Evolutionary conservation across 106 monocot genomes (phyloP).

Genomic region (Dendrobium chrysotoxum): DNA sequence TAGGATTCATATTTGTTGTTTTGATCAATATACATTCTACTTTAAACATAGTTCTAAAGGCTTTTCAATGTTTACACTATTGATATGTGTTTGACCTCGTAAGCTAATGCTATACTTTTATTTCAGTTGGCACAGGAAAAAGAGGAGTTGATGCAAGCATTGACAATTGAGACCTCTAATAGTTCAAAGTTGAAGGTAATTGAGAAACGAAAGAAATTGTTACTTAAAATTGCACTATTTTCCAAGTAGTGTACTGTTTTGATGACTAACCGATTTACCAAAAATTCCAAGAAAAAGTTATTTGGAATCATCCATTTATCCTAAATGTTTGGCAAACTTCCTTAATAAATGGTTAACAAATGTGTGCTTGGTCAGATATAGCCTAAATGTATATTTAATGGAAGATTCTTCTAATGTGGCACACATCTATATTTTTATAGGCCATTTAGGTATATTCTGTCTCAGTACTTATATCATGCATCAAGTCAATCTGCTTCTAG

Average conservation of each 20-base stretch:
- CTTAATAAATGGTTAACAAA: background rate
- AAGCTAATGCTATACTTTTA: background rate
- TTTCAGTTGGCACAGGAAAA: slow-evolving; percentile 74
- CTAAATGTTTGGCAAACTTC: background rate
- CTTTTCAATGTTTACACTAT: background rate
- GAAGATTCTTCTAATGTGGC: background rate
- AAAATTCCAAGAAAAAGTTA: background rate
- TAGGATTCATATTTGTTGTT: background rate
- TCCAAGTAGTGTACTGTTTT: background rate
- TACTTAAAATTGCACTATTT: background rate
- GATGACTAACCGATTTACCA: background rate
- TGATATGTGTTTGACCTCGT: background rate
- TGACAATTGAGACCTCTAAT: slow-evolving; percentile 60
- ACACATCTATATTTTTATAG: background rate
- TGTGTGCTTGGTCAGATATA: background rate
- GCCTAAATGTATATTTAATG: background rate
- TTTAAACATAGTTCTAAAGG: background rate
- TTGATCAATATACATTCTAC: background rate
- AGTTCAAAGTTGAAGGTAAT: slow-evolving; percentile 77
- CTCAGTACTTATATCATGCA: background rate
- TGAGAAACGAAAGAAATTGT: background rate
- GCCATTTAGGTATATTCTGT: background rate
- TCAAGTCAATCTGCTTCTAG: background rate
- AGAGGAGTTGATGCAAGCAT: slow-evolving; percentile 54
- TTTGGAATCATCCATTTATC: background rate